Percentiles rank a stretch among this genome's conserved stretches.
Conservation (phyloP, 257 asterid genomes). For the Jaltomata sinuosa region DNA sequence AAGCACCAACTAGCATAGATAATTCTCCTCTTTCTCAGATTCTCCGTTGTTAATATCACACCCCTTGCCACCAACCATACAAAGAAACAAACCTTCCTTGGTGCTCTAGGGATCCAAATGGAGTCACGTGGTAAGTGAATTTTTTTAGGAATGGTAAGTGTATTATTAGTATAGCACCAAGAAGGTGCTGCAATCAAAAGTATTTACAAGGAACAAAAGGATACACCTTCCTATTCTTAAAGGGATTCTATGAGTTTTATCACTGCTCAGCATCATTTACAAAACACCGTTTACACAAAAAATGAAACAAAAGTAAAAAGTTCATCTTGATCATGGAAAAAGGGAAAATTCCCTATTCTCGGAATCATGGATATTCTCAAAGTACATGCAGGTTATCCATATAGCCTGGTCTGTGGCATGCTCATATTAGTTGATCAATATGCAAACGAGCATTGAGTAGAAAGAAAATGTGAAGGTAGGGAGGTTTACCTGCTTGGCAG, state of each 20-base stretch:
- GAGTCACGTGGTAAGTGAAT: too few relatives aligned
- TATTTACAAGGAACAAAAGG: not conserved
- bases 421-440: not conserved
- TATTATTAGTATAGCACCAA: not conserved
- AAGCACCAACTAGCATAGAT: too few relatives aligned
- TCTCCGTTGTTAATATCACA: too few relatives aligned
- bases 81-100: too few relatives aligned
- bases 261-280: not conserved
- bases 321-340: not conserved
- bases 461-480: not conserved
- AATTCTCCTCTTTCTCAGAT: too few relatives aligned
- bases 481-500: conserved; percentile 68
- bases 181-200: not conserved
- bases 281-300: not conserved
- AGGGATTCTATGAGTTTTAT: not conserved
- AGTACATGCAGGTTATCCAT: not conserved
- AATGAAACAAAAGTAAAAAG: not conserved
- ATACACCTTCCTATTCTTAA: not conserved
- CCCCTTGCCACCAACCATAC: too few relatives aligned
- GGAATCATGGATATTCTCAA: not conserved
- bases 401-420: not conserved
- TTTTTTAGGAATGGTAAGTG: not conserved
- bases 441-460: not conserved
- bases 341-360: not conserved
- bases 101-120: too few relatives aligned